Base-by-base conservation (phyloP, 2,329 filamentous ascomycete species). In the Talaromyces amestolkiae region DNA sequence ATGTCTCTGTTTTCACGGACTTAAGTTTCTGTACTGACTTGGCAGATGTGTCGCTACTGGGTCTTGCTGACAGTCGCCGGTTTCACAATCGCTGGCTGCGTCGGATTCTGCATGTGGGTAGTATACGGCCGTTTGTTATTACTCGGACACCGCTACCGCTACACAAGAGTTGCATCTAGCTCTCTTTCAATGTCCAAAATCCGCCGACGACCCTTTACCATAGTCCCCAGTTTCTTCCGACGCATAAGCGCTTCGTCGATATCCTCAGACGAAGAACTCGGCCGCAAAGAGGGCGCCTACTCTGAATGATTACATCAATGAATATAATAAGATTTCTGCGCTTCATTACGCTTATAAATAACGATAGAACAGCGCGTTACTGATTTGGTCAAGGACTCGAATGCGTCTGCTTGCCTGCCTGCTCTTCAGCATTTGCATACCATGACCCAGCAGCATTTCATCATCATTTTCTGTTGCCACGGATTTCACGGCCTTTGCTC, bases 31-130 rank as follows among this genome's bases (percentile, higher is more conserved):
- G 53, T 41, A 3, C 65, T 66, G 47, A 66, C 24, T 35, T 59
- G 2, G 17, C 66, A 81, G 81, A 85, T 87, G 81, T 83, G 82
- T 27, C 80, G 81, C 67, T 82, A 86, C 70, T 86, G 84, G 84
- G 70, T 85, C 67, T 76, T 86, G 64, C 78, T 86, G 17, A 86
- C 84, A 3, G 73, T 83, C 24, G 70, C 80, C 27, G 84, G 84
- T 24, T 85, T 85, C 71, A 66, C 81, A 43, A 68, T 84, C 13
- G 84, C 81, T 31, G 79, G 78, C 49, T 71, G 80, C 27, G 75
- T 84, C 22, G 80, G 84, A 17, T 76, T 83, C 65, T 71, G 77
- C 45, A 73, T 82, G 63, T 86, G 83, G 81, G 83, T 79, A 78
- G 74, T 78, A 27, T 86, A 85, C 67, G 80, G 79, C 33, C 81